Conservation (phyloP, 352 stramenopile genomes). For the Phytophthora tentaculata region DNA sequence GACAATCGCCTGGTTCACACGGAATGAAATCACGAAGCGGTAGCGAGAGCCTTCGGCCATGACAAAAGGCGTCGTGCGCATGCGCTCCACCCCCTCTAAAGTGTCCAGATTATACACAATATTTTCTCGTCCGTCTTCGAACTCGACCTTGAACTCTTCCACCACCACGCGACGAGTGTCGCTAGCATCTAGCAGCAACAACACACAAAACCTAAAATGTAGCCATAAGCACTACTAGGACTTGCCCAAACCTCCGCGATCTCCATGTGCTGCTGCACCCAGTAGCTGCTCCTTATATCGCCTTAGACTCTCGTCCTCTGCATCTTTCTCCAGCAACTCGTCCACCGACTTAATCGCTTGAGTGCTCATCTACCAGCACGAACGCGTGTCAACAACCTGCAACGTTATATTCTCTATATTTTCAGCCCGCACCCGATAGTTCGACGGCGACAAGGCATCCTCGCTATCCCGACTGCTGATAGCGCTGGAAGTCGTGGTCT, state of each 20-base stretch:
- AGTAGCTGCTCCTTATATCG: constrained; percentile 90
- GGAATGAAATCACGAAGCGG: constrained; percentile 86
- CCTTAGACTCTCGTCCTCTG: constrained; percentile 82
- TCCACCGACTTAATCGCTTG: constrained; percentile 68
- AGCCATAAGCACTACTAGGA: background rate
- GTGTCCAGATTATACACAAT: constrained; percentile 84
- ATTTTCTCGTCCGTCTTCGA: constrained; percentile 70
- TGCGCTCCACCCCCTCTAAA: constrained; percentile 64
- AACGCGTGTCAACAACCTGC: constrained; percentile 1
- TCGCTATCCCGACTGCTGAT: constrained; percentile 43
- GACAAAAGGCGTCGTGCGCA: constrained; percentile 74
- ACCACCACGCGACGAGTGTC: constrained; percentile 81
- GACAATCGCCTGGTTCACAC: constrained; percentile 87
- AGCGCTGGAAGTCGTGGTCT: constrained; percentile 24
- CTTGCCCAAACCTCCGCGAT: constrained; percentile 63
- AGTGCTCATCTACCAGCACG: constrained; percentile 58
- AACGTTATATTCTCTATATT: background rate
- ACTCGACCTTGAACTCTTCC: constrained; percentile 87
- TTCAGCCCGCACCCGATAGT: constrained; percentile 48
- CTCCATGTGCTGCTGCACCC: constrained; percentile 74
- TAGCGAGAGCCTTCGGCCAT: constrained; percentile 83
- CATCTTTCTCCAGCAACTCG: constrained; percentile 77
- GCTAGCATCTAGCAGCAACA: constrained; percentile 43
- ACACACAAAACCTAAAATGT: too few species aligned
- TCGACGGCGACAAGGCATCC: constrained; percentile 29